Percentiles rank a stretch among this genome's conserved stretches.
Conservation (phyloP, 176 grass and related monocot genomes). For the Bolboschoenus planiculmis region DNA sequence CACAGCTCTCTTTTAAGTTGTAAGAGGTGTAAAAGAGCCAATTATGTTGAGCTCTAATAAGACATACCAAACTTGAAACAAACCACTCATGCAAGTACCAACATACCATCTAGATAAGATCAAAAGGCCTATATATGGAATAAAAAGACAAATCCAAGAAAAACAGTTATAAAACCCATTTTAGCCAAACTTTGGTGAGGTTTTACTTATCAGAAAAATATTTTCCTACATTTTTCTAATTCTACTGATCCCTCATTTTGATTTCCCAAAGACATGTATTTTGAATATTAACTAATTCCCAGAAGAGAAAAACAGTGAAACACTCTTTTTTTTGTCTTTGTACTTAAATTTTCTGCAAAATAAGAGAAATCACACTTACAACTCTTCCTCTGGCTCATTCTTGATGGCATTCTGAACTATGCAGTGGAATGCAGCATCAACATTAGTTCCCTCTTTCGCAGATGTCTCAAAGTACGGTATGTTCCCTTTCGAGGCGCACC, state of each 20-base stretch:
- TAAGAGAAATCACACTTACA: conserved; percentile 48
- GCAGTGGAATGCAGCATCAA: conserved; percentile 91
- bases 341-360: not conserved
- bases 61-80: not conserved
- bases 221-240: not conserved
- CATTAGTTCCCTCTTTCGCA: conserved; percentile 88
- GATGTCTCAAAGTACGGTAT: conserved; percentile 97
- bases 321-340: not conserved
- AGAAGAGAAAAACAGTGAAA: not conserved
- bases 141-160: not conserved
- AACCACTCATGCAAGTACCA: not conserved
- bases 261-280: not conserved
- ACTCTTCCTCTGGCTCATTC: conserved; percentile 93
- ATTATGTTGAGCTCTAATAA: not conserved
- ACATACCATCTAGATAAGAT: no score
- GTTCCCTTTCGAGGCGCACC: conserved; percentile 89
- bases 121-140: not conserved
- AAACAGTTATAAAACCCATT: not conserved
- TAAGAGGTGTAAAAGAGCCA: not conserved
- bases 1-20: not conserved
- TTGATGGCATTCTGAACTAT: conserved; percentile 82
- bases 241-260: not conserved
- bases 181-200: not conserved
- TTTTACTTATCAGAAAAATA: not conserved
- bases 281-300: not conserved